Evolutionary conservation across 2,329 filamentous ascomycete species (phyloP), one percentile per base, ranked within the genome.

Genomic region (Apiospora malaysiana): DNA sequence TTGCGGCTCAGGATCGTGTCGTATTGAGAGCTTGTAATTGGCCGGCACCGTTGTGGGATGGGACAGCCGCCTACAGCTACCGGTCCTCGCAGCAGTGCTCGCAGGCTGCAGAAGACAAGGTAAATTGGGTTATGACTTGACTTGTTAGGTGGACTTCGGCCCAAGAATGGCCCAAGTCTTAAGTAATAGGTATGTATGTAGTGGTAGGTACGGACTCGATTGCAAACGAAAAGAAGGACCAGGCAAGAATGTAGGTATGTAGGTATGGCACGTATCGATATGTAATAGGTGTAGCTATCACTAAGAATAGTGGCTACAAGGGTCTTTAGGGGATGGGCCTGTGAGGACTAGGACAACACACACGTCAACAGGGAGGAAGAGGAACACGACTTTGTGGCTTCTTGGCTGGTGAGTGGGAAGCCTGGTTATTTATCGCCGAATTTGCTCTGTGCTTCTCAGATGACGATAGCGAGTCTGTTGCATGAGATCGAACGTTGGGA

Each of bases 21-120:
- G 73, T 70, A 72, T 77, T 70, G 73, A 72, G 63, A 75, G 73
- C 37, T 42, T 77, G 74, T 80, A 77, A 77, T 80, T 80, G 78
- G 78, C 77, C 71, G 71, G 74, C 72, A 74, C 65, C 68, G 73
- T 70, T 72, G 49, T 47, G 49, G 56, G 40, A 63, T 40, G 2
- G 27, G 21, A 42, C 27, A 46, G 66, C 9, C 32, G 51, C 27
- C 51, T 59, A 59, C 51, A 37, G 27, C 27, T 59, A 59, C n/a
- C n/a, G n/a, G n/a, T n/a, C n/a, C n/a, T n/a, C n/a, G n/a, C n/a
- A n/a, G n/a, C n/a, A n/a, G n/a, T n/a, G n/a, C 27, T n/a, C 32
- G n/a, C 56, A n/a, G 27, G 27, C 56, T 63, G 56, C 56, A 63
- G 23, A 40, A 40, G 56, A 63, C 56, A 40, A 40, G 56, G 32